phyloP scores from a whole-genome alignment of 1,284 basidiomycete genomes.

The Trametes sp. region DNA sequence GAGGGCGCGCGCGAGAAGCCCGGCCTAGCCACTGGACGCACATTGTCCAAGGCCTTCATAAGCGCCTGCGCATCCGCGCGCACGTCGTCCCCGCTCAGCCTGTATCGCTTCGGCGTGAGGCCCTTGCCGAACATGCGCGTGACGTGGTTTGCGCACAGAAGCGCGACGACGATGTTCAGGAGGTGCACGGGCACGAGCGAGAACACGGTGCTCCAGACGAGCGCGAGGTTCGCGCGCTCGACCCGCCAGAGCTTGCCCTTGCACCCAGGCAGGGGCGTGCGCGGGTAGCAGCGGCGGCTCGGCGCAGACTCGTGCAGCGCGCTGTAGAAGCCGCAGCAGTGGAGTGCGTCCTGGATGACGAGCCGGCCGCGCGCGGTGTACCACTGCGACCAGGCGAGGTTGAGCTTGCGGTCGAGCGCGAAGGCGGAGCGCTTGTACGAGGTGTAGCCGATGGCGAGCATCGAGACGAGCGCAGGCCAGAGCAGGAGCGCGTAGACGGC shows the following conservation, averaged over 20 bases:
- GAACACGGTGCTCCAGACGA: constrained; percentile 69
- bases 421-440: constrained; percentile 76
- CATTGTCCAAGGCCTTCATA: constrained; percentile 24
- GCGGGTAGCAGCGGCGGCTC: constrained; percentile 70
- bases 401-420: constrained; percentile 77
- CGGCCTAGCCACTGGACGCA: constrained; percentile 34
- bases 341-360: constrained; percentile 71
- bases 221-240: constrained; percentile 60
- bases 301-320: constrained; percentile 69
- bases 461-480: constrained; percentile 70
- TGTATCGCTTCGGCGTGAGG: constrained; percentile 71
- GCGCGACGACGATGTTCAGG: constrained; percentile 64
- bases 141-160: constrained; percentile 80
- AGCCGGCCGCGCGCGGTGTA: constrained; percentile 66
- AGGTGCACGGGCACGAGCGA: constrained; percentile 71
- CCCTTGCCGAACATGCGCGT: constrained; percentile 77
- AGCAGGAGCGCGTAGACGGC: constrained; percentile 76
- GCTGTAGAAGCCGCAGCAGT: constrained; percentile 78
- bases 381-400: constrained; percentile 73
- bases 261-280: constrained; percentile 74
- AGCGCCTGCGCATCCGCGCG: constrained; percentile 39
- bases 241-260: constrained; percentile 69
- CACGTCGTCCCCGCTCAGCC: constrained; percentile 50
- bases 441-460: constrained; percentile 74
- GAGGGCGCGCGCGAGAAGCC: constrained; percentile 30